Base-by-base conservation (phyloP, 2,329 filamentous ascomycete species). In the Cordyceps pruinosa region DNA sequence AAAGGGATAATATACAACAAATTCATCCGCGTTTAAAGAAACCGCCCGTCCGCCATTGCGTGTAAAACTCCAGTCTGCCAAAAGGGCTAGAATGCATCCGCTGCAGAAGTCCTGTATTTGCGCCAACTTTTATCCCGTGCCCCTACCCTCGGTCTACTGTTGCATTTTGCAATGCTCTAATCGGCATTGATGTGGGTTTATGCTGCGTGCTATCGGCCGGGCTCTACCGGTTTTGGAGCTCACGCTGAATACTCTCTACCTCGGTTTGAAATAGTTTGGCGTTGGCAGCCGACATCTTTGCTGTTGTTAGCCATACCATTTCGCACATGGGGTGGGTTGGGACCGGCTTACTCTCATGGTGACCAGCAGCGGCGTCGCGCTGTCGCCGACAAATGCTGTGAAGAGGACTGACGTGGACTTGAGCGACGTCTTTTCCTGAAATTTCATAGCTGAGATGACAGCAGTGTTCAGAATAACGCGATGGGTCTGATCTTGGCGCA, bases 401-500 rank as follows among this genome's bases (percentile, higher is more conserved):
- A 87, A 86, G 37, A 85, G 66, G 23, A 96, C 82, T 54, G 83
- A 80, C 48, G 90, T 79, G 45, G 84, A 81, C 70, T 90, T 90
- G 60, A 88, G 81, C 42, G 82, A 84, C 30, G 89, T 85, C 64
- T 87, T 88, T 52, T 91, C 84, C 59, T 90, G 86, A 66, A 95
- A 90, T 45, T 84, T 84, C 81, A 95, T 88, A 5, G 85, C 83
- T 58, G 89, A 87, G 59, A 90, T 82, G 59, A 97, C 79, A 1
- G 86, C 84, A 1, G 88, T 90, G 73, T 97, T 97, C 51, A 97
- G 77, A 60, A 96, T 86, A 55, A 97, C 85, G 23, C 90, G 84
- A 66, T 92, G 85, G 1, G 90, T 94, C 59, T 91, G 90, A 66
- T 97, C 92, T 63, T 95, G 90, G 19, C 93, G 87, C 85, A 97